Percentiles rank a stretch among this genome's conserved stretches.
These are phyloP conservation scores for Taiwanofungus camphoratus DNA, from an alignment of 1,284 basidiomycete genomes.

Conservation along the genomic window DNA sequence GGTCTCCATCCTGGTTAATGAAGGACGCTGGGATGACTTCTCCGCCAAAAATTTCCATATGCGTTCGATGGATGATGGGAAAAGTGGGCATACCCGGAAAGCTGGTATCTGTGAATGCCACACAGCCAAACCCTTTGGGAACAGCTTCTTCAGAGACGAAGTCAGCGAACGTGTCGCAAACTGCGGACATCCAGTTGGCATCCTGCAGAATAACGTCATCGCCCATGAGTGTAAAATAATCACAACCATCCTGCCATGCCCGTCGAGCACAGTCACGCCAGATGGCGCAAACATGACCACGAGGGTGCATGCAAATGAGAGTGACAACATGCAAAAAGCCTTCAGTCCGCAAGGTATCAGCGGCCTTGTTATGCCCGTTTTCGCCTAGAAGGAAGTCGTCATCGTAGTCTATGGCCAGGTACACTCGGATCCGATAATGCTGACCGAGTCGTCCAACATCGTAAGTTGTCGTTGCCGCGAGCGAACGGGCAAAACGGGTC, in stretches of 20 bases:
- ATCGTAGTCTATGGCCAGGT: conserved; percentile 48
- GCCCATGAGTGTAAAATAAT: conserved; percentile 51
- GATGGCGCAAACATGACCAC: conserved; percentile 46
- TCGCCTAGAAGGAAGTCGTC: conserved; percentile 35
- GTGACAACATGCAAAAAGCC: conserved; percentile 34
- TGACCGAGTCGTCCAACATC: conserved; percentile 27
- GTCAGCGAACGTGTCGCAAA: conserved; percentile 33
- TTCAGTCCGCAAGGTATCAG: conserved; percentile 30
- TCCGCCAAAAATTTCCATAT: conserved; percentile 51
- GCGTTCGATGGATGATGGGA: conserved; percentile 47
- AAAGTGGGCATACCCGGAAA: conserved; percentile 62
- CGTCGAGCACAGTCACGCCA: conserved; percentile 45
- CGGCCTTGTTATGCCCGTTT: conserved; percentile 30
- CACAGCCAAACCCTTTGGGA: conserved; percentile 48
- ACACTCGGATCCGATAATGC: conserved; percentile 37
- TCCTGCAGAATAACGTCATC: conserved; percentile 48
- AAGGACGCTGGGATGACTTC: conserved; percentile 46
- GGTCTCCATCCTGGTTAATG: conserved; percentile 55
- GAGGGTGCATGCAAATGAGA: conserved; percentile 33
- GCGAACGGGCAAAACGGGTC: conserved; percentile 35
- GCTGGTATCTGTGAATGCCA: conserved; percentile 48
- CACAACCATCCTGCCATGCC: conserved; percentile 44
- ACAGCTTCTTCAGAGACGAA: conserved; percentile 27
- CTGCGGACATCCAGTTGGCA: conserved; percentile 45
- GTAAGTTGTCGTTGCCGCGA: conserved; percentile 43